phyloP scores from a whole-genome alignment of 108 stramenopile species.

The Aurantiochytrium sp. region DNA sequence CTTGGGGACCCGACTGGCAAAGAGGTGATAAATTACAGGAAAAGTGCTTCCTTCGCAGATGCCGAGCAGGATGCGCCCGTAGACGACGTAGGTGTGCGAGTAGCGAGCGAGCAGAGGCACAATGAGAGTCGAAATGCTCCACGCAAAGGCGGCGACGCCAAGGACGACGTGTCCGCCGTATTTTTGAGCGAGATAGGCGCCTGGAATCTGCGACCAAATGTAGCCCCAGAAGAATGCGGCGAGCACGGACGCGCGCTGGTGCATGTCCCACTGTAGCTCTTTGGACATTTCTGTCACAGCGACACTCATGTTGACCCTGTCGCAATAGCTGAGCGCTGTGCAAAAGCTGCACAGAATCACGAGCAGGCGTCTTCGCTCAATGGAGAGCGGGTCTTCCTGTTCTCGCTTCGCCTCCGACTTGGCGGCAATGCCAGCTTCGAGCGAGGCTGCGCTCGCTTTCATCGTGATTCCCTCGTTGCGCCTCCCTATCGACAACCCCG shows the following conservation, averaged over 20 bases:
- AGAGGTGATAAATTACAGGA: not conserved
- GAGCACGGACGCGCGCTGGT: not conserved
- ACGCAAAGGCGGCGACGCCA: not conserved
- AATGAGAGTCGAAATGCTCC: not conserved
- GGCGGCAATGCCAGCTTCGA: no score
- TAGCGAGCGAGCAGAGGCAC: not conserved
- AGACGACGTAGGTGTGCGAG: not conserved
- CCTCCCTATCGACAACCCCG: no score
- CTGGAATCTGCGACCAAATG: constrained; percentile 2
- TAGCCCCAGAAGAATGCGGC: constrained; percentile 13
- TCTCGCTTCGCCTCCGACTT: not conserved
- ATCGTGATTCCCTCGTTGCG: no score
- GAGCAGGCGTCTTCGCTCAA: not conserved
- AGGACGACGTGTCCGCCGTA: constrained; percentile 12
- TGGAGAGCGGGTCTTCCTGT: not conserved
- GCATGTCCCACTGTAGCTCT: not conserved
- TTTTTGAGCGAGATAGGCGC: not conserved
- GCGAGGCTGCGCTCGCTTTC: no score
- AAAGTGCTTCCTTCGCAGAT: not conserved
- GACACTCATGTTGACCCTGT: constrained; percentile 15
- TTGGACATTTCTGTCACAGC: constrained; percentile 6
- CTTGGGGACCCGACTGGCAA: constrained; percentile 2
- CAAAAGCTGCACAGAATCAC: constrained; percentile 3
- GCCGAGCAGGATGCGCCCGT: not conserved
- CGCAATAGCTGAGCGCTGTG: constrained; percentile 12